phyloP scores from a whole-genome alignment of 1,284 basidiomycete genomes.

The Cerioporus squamosus region DNA sequence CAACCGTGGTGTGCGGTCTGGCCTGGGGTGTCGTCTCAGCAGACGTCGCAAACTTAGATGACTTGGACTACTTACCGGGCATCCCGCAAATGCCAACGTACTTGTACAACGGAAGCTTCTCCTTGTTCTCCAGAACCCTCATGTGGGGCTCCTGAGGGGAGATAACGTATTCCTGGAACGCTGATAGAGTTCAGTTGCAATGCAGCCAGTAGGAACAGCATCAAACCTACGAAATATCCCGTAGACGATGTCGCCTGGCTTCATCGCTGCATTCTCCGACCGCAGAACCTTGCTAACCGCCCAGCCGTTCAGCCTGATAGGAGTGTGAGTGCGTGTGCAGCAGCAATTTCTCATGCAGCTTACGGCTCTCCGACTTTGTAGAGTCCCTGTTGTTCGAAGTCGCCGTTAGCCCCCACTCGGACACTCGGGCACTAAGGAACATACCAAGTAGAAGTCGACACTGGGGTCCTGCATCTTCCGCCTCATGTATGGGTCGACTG shows the following conservation, averaged over 20 bases:
- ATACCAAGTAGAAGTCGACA: neutral
- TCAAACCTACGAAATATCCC: conserved; percentile 32
- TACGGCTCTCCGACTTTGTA: conserved; percentile 17
- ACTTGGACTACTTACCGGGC: conserved; percentile 26
- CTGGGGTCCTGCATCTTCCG: conserved; percentile 37
- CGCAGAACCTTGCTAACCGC: conserved; percentile 49
- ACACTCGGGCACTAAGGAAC: too few species aligned
- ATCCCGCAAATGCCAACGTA: conserved; percentile 38
- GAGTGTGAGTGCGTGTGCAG: neutral
- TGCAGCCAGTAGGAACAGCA: too few species aligned
- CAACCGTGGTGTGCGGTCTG: conserved; percentile 31
- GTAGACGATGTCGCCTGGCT: conserved; percentile 48
- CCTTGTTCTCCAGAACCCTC: conserved; percentile 29
- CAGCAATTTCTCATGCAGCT: neutral
- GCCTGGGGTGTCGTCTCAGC: conserved; percentile 12
- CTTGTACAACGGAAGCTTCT: conserved; percentile 33
- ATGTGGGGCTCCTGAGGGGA: neutral
- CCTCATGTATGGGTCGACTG: conserved; percentile 53
- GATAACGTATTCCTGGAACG: conserved; percentile 28
- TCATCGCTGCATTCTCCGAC: conserved; percentile 42
- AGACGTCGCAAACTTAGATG: too few species aligned
- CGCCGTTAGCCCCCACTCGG: too few species aligned
- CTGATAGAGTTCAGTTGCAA: conserved; percentile 3
- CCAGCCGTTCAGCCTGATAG: conserved; percentile 18
- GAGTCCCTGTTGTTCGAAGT: neutral